Evolutionary conservation across 345 rosid genomes (phyloP).

Genomic region (Salix dunnii): DNA sequence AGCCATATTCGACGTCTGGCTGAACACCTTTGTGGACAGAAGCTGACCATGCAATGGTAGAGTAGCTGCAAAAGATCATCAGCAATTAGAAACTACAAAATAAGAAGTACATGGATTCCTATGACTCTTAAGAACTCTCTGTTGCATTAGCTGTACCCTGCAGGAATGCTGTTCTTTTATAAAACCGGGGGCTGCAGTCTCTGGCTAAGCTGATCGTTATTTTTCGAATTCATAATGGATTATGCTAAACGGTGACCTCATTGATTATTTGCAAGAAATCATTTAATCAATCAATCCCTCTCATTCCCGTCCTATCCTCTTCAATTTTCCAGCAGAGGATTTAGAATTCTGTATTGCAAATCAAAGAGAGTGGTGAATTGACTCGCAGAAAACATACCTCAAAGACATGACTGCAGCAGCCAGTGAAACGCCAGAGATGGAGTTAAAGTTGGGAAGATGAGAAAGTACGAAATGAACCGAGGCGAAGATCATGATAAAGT

Average conservation of each 20-base stretch:
- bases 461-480: conserved; percentile 27
- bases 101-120: too few relatives aligned
- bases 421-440: conserved; percentile 27
- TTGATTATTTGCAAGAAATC: too few relatives aligned
- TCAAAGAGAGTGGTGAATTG: not conserved
- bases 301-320: too few relatives aligned
- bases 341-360: not conserved
- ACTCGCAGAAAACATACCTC: conserved; percentile 9
- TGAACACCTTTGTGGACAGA: conserved; percentile 24
- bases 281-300: too few relatives aligned
- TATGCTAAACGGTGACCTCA: too few relatives aligned
- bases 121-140: too few relatives aligned
- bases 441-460: conserved; percentile 30
- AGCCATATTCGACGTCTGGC: conserved; percentile 11
- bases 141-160: too few relatives aligned
- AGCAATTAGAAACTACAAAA: too few relatives aligned
- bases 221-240: too few relatives aligned
- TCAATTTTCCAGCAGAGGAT: not conserved
- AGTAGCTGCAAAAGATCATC: conserved; percentile 15
- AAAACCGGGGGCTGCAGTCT: too few relatives aligned
- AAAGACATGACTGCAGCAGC: conserved; percentile 32
- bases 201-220: too few relatives aligned
- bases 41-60: conserved; percentile 29
- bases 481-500: conserved; percentile 31
- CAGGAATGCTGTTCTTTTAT: too few relatives aligned